phyloP scores from a whole-genome alignment of 2,329 filamentous ascomycete species.

The Beauveria scarabaeidicola region DNA sequence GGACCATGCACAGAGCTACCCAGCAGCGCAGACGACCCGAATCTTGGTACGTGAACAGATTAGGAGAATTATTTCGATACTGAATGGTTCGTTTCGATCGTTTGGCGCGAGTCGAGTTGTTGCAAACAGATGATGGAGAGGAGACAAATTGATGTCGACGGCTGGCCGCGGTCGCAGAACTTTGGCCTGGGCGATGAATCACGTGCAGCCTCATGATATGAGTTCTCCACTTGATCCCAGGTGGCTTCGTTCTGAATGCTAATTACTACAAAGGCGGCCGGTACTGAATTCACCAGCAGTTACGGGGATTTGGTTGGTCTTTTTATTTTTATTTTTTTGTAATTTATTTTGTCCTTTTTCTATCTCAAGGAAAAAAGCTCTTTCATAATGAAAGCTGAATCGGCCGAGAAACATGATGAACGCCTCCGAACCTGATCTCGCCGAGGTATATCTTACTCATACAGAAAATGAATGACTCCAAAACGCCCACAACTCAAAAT shows the following conservation, averaged over 20 bases:
- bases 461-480: background rate
- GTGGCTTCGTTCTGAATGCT: no score
- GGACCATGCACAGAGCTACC: background rate
- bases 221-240: background rate
- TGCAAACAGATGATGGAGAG: background rate
- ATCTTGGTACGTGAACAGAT: background rate
- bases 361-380: no score
- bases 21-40: background rate
- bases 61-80: background rate
- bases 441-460: background rate
- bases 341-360: background rate
- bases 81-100: background rate
- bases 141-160: background rate
- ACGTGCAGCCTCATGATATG: background rate
- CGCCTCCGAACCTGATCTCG: background rate
- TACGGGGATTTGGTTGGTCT: background rate
- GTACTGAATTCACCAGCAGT: no score
- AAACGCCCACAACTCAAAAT: background rate
- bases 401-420: background rate
- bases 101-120: background rate
- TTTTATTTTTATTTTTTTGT: background rate
- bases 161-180: background rate
- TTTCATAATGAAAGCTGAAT: background rate
- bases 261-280: no score
- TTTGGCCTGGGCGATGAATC: background rate